These are phyloP conservation scores for Nicotiana tabacum DNA, from an alignment of 257 asterid species.

Conservation along the genomic window DNA sequence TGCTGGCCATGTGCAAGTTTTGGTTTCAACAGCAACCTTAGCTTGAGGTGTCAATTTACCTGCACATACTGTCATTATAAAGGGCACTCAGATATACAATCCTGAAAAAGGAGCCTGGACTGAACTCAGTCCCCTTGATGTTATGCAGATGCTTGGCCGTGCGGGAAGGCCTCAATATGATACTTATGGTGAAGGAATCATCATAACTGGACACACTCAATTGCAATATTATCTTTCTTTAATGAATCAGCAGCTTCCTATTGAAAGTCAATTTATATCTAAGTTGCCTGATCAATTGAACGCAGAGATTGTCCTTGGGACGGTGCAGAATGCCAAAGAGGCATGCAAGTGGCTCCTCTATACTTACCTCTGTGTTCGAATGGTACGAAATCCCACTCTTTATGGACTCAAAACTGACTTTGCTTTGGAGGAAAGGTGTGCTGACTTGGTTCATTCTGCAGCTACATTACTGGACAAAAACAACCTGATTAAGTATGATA, in stretches of 20 bases:
- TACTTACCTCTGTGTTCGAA: constrained; percentile 39
- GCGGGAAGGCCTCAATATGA: constrained; percentile 49
- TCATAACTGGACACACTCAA: constrained; percentile 33
- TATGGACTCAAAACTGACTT: constrained; percentile 28
- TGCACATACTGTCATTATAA: constrained; percentile 42
- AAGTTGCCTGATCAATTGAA: constrained; percentile 43
- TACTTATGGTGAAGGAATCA: constrained; percentile 36
- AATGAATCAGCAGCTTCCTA: constrained; percentile 47
- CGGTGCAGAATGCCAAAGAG: constrained; percentile 39
- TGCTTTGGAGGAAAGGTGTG: constrained; percentile 32
- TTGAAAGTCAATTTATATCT: constrained; percentile 38
- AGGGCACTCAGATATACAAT: constrained; percentile 41
- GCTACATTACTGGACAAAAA: constrained; percentile 40
- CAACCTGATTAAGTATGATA: constrained; percentile 33
- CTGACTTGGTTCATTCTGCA: constrained; percentile 41
- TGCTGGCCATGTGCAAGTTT: constrained; percentile 34
- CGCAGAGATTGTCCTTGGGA: constrained; percentile 46
- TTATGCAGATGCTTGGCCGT: constrained; percentile 51
- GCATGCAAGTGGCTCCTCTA: constrained; percentile 41
- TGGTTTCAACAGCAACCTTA: constrained; percentile 42
- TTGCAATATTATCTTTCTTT: constrained; percentile 34
- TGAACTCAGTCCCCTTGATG: constrained; percentile 41
- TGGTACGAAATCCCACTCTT: constrained; percentile 38
- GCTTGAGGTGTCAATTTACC: constrained; percentile 52
- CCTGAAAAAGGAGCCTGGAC: constrained; percentile 49